Conservation (phyloP, 1,284 basidiomycete genomes). For the Omphalotus olearius region DNA sequence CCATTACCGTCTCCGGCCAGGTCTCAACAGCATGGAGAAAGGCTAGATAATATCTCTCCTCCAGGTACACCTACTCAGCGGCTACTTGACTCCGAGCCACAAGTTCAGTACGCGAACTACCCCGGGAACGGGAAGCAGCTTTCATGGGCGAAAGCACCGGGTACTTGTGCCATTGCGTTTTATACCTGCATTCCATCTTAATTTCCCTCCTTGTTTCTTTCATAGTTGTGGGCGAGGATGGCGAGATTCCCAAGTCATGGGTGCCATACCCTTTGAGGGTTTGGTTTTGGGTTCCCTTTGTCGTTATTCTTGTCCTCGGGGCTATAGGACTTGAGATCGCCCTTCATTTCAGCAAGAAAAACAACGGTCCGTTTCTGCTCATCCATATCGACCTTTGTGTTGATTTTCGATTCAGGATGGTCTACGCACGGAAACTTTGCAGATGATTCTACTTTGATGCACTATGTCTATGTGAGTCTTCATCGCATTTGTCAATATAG, state of each 20-base stretch:
- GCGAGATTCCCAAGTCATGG: slow-evolving; percentile 26
- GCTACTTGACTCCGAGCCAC: slow-evolving; percentile 12
- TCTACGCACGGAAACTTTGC: slow-evolving; percentile 27
- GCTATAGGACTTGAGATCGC: slow-evolving; percentile 46
- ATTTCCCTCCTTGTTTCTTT: background rate
- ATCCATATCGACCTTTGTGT: background rate
- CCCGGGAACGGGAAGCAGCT: slow-evolving; percentile 2
- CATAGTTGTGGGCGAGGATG: background rate
- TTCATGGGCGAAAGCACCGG: background rate
- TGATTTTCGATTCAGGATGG: slow-evolving; percentile 33
- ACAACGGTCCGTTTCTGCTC: slow-evolving; percentile 33
- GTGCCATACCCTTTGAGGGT: slow-evolving; percentile 39
- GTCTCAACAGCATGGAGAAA: background rate
- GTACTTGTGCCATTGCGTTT: background rate
- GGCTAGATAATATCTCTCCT: slow-evolving; percentile 8
- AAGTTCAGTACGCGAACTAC: slow-evolving; percentile 16
- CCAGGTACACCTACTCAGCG: slow-evolving; percentile 13
- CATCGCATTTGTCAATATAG: background rate
- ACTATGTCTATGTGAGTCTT: slow-evolving; percentile 44
- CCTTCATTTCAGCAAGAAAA: slow-evolving; percentile 39
- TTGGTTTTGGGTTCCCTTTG: slow-evolving; percentile 44
- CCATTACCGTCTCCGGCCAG: background rate
- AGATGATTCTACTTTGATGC: slow-evolving; percentile 31
- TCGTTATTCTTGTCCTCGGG: slow-evolving; percentile 31
- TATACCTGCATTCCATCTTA: background rate